phyloP scores from a whole-genome alignment of 2,329 filamentous ascomycete genomes.

The Fusarium falciforme region DNA sequence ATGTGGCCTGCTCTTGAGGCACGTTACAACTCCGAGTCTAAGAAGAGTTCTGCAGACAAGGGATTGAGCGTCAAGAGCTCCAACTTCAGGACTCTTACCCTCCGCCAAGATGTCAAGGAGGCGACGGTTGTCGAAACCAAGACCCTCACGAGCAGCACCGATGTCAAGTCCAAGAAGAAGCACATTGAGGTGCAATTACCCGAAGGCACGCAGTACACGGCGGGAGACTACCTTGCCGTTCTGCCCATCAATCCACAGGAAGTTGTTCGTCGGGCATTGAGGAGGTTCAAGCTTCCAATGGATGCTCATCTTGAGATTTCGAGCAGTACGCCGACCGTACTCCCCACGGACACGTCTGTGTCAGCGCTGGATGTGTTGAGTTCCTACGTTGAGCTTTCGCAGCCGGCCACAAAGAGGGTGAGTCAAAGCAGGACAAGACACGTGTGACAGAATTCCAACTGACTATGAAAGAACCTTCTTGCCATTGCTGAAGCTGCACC shows the following conservation, averaged over 20 bases:
- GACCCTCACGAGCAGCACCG: not conserved
- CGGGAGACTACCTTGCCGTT: not conserved
- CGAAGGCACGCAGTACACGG: not conserved
- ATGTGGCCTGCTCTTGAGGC: conserved; percentile 8
- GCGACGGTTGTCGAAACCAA: not conserved
- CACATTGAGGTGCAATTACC: not conserved
- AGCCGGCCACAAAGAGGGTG: not conserved
- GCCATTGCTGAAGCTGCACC: not conserved
- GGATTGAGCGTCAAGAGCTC: not conserved
- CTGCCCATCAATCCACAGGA: not conserved
- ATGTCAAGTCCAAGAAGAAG: not conserved
- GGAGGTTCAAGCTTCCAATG: not conserved
- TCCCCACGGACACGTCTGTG: not conserved
- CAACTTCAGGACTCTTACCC: not conserved
- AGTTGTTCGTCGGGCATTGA: not conserved
- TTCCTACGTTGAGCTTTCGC: not conserved
- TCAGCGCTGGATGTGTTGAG: not conserved
- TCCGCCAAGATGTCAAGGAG: not conserved
- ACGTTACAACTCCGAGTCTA: not conserved
- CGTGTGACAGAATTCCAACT: not conserved
- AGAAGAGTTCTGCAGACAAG: not conserved
- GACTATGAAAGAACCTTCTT: not conserved
- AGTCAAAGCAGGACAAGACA: not conserved
- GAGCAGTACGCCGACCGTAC: not conserved
- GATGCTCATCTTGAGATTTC: not conserved